Conservation (phyloP, 148 eudicot species). For the Dysphania ambrosioides region DNA sequence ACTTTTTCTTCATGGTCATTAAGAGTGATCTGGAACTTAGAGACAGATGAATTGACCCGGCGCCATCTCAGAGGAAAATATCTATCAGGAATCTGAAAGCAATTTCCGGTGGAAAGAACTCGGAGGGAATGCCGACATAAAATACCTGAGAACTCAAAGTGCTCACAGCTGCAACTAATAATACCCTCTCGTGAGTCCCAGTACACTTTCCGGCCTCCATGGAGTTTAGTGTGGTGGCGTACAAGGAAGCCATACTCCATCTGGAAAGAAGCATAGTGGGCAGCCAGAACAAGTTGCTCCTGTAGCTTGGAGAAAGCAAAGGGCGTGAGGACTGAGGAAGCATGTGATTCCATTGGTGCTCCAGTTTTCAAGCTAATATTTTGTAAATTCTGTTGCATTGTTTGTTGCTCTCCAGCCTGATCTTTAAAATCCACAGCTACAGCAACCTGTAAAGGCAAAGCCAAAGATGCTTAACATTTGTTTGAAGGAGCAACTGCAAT, state of each 20-base stretch:
- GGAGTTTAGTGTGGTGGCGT: conserved; percentile 73
- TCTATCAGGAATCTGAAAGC: conserved; percentile 90
- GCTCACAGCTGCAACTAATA: conserved; percentile 73
- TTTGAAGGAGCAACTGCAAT: neutral
- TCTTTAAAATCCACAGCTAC: conserved; percentile 83
- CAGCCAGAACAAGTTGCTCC: conserved; percentile 82
- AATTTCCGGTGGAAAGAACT: conserved; percentile 80
- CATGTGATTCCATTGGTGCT: conserved; percentile 96
- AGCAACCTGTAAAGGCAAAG: conserved; percentile 50
- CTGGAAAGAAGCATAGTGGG: conserved; percentile 88
- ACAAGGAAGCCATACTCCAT: conserved; percentile 69
- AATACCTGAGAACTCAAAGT: conserved; percentile 81
- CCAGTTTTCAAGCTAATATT: conserved; percentile 88
- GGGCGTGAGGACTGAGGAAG: conserved; percentile 76
- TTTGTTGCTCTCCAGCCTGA: conserved; percentile 92
- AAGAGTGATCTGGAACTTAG: conserved; percentile 34
- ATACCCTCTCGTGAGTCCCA: conserved; percentile 78
- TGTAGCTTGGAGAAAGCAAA: conserved; percentile 91
- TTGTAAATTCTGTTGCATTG: conserved; percentile 89
- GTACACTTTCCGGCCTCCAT: conserved; percentile 81
- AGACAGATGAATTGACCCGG: conserved; percentile 40
- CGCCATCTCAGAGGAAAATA: conserved; percentile 85
- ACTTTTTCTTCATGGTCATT: conserved; percentile 56
- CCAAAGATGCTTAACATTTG: neutral
- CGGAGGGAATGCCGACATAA: conserved; percentile 86